A percentile compares a stretch with the other conserved stretches of the same genome.
These are phyloP conservation scores for Aspergillus ibericus DNA, from an alignment of 2,329 filamentous ascomycete genomes.

Conservation along the genomic window DNA sequence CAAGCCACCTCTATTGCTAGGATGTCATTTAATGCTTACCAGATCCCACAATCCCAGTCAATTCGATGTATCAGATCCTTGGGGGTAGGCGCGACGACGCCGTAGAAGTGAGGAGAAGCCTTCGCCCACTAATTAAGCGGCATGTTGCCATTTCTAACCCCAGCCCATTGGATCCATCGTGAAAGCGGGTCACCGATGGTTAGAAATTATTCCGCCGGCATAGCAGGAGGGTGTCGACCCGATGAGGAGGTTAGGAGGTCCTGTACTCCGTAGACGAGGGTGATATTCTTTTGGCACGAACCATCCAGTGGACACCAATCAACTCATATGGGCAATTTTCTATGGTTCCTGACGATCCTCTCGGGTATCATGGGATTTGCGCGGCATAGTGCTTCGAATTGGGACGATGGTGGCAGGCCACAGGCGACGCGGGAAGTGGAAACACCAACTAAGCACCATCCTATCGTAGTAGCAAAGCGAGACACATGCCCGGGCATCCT, in stretches of 20 bases:
- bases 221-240: neutral
- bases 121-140: neutral
- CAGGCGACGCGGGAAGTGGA: neutral
- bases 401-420: neutral
- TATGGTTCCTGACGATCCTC: neutral
- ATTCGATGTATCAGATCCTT: neutral
- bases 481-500: neutral
- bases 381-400: neutral
- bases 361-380: neutral
- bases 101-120: neutral
- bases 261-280: neutral
- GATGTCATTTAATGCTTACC: neutral
- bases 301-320: neutral
- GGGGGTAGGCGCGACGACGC: neutral
- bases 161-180: neutral
- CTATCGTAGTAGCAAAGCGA: neutral
- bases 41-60: neutral
- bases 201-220: neutral
- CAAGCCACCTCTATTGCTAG: neutral
- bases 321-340: neutral
- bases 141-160: neutral
- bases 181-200: neutral
- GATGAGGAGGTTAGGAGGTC: neutral
- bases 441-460: neutral
- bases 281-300: neutral